Conservation (phyloP, 441 rosid genomes). For the Brassica balearica region DNA sequence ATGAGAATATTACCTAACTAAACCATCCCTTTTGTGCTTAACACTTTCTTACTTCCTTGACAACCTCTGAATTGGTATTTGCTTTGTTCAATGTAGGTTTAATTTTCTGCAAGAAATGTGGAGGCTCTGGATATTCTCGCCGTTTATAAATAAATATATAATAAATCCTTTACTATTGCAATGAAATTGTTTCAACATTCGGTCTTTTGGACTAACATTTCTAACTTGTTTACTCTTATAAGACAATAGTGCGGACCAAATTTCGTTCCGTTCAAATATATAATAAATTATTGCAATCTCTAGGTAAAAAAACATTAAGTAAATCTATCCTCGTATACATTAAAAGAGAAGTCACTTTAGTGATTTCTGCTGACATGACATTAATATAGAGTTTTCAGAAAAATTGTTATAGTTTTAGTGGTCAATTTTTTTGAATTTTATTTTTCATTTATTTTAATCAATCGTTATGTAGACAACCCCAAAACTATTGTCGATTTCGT, state of each 20-base stretch:
- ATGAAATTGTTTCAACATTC: constrained; percentile 14
- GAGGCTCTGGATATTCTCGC: constrained; percentile 45
- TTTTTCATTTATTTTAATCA: too few relatives aligned
- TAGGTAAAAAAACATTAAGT: too few relatives aligned
- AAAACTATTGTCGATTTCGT: too few relatives aligned
- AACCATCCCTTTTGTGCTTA: not conserved
- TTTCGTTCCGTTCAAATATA: too few relatives aligned
- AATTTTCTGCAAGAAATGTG: constrained; percentile 48
- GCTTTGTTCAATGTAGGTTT: constrained; percentile 29
- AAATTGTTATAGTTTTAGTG: too few relatives aligned
- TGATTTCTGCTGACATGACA: too few relatives aligned
- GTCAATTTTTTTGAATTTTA: too few relatives aligned
- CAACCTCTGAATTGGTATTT: not conserved
- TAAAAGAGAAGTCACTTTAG: too few relatives aligned
- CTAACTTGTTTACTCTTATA: constrained; percentile 15
- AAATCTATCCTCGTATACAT: too few relatives aligned
- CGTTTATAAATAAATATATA: constrained; percentile 23
- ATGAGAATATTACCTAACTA: not conserved
- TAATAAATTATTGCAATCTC: too few relatives aligned
- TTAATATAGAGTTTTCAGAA: too few relatives aligned
- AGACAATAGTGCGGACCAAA: not conserved
- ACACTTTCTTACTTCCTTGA: not conserved
- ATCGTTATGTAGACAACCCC: too few relatives aligned
- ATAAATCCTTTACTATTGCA: not conserved
- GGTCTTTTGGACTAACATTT: not conserved